Percentiles rank a stretch among this genome's conserved stretches.
phyloP scores from a whole-genome alignment of 257 asterid species.

The Buddleja alternifolia region DNA sequence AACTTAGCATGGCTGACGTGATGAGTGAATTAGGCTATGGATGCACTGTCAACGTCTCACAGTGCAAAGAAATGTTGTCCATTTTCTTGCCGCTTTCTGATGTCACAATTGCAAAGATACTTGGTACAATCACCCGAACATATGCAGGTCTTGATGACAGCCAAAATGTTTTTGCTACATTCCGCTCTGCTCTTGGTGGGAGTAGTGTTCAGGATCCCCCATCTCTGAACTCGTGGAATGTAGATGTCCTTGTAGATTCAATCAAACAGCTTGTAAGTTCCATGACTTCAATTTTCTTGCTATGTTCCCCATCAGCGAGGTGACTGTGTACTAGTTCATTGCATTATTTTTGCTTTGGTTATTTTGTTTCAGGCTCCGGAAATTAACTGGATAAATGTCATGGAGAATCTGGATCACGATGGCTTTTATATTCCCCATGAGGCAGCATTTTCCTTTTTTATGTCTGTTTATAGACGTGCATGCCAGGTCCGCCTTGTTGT shows the following conservation, averaged over 20 bases:
- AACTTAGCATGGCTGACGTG: constrained; percentile 86
- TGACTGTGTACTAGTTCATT: neutral
- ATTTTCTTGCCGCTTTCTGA: constrained; percentile 80
- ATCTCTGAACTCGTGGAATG: constrained; percentile 68
- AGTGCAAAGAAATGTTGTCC: constrained; percentile 86
- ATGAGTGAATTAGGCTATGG: constrained; percentile 95
- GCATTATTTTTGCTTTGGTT: constrained; percentile 5
- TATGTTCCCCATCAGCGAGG: neutral
- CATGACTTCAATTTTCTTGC: constrained; percentile 8
- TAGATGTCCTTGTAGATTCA: constrained; percentile 80
- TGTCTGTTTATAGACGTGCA: constrained; percentile 74
- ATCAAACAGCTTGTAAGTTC: constrained; percentile 85
- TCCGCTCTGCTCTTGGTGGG: constrained; percentile 71
- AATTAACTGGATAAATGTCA: constrained; percentile 74
- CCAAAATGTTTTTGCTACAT: constrained; percentile 68
- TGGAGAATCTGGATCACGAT: constrained; percentile 91
- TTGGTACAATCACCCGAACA: constrained; percentile 77
- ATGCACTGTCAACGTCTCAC: constrained; percentile 72
- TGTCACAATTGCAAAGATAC: constrained; percentile 72
- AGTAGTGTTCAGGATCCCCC: constrained; percentile 52
- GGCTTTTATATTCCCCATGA: constrained; percentile 80
- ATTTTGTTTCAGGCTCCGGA: constrained; percentile 68
- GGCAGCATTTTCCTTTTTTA: constrained; percentile 80
- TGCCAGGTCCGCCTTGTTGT: constrained; percentile 64
- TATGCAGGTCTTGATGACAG: constrained; percentile 71